These are phyloP conservation scores for Volvariella surrecta DNA, from an alignment of 1,284 basidiomycete species.

Conservation along the genomic window DNA sequence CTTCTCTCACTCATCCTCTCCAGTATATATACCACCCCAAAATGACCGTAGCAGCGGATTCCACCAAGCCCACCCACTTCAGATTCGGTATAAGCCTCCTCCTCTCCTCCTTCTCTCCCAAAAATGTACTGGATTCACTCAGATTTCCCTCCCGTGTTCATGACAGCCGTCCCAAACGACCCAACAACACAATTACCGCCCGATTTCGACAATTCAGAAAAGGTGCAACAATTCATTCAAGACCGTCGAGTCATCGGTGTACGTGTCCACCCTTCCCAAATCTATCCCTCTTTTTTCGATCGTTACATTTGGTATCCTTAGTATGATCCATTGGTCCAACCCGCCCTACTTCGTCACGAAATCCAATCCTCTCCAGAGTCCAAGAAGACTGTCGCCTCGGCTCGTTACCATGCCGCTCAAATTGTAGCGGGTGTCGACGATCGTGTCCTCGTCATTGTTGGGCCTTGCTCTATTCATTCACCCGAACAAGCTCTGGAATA, in stretches of 20 bases:
- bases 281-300: neutral
- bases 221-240: conserved; percentile 63
- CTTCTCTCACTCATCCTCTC: too few relatives aligned
- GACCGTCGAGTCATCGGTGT: conserved; percentile 73
- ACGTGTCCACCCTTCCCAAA: conserved; percentile 23
- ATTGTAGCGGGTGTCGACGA: conserved; percentile 82
- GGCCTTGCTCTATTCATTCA: conserved; percentile 95
- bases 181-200: conserved; percentile 48
- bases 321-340: conserved; percentile 93
- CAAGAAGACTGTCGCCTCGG: conserved; percentile 64
- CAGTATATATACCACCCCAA: conserved; percentile 11
- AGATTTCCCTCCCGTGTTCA: conserved; percentile 5
- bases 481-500: conserved; percentile 88
- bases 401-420: conserved; percentile 72
- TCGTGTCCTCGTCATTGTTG: conserved; percentile 84
- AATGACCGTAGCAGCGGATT: conserved; percentile 6
- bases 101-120: conserved; percentile 13
- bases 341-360: conserved; percentile 82
- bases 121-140: conserved; percentile 11
- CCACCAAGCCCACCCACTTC: conserved; percentile 17
- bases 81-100: conserved; percentile 20
- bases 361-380: conserved; percentile 53
- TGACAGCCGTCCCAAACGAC: conserved; percentile 29
- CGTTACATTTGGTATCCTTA: conserved; percentile 21
- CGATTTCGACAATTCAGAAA: conserved; percentile 47